Base-by-base conservation (phyloP, 2,329 filamentous ascomycete species). In the Cladosporium sphaerospermum region DNA sequence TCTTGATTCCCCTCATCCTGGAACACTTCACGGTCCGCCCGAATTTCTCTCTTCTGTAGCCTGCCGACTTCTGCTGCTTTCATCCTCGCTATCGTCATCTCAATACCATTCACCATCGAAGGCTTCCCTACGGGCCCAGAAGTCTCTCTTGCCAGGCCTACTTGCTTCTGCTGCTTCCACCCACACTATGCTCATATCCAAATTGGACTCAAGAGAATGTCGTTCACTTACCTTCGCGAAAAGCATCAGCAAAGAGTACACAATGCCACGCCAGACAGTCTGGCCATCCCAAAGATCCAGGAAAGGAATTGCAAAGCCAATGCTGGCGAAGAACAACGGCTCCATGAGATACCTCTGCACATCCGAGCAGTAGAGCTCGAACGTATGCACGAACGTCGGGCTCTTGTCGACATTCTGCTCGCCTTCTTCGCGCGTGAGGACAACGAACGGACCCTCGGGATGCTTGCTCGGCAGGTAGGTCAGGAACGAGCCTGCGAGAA, bases 321-420 rank as follows among this genome's bases (percentile, higher is more conserved):
- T 64, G 18, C 59, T 62, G 2, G 64, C 63, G 39, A 67, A 67
- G 59, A 66, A 67, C 11, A 66, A 52, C 7, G 64, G 64, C 45
- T 57, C 60, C n/a, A 65, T 54, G 10, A 67, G 54, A 40, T 64
- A 65, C 13, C 23, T 16, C 76, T 4, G 78, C 71, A 9, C 76
- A 54, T 9, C 81, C 52, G 2, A 75, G 73, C 14, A 78, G 65
- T 9, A 80, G 51, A 56, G 60, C 45, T 67, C 63, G 36, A 66
- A 67, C 0, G 63, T 67, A 32, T 66, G 62, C 4, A 67, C 62
- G 14, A 66, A 67, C 0, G 62, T 66, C 1, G 63, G 62, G 16
- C 58, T 61, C 44, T 64, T 66, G 55, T 62, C 39, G 31, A 61
- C 60, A 16, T 58, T 48, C 28, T 57, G 55, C 52, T 66, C 65